A percentile compares a stretch with the other conserved stretches of the same genome.
phyloP scores from a whole-genome alignment of 257 asterid genomes.

The Nemophila menziesii region DNA sequence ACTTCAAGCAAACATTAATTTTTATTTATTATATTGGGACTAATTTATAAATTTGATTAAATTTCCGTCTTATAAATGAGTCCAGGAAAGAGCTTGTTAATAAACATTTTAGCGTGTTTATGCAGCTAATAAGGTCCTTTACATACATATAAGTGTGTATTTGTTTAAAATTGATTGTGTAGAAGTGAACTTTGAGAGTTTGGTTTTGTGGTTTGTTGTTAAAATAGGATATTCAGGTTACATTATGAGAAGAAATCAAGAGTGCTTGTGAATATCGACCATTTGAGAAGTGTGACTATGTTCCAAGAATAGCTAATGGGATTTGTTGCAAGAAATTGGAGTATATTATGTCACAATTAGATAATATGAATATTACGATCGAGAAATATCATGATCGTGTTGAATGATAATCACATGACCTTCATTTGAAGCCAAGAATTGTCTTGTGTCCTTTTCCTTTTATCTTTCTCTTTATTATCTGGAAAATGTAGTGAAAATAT shows the following conservation, averaged over 20 bases:
- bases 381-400: constrained; percentile 42
- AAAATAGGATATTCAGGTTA: constrained; percentile 70
- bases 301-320: constrained; percentile 62
- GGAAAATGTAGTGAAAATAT: no score
- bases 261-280: constrained; percentile 88
- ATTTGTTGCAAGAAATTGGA: constrained; percentile 84
- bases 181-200: no score
- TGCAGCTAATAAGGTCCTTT: constrained; percentile 69
- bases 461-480: no score
- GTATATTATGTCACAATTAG: constrained; percentile 49
- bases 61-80: constrained; percentile 9
- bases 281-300: constrained; percentile 87
- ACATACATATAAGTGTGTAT: neutral
- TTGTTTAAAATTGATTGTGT: neutral
- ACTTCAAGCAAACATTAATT: constrained; percentile 54
- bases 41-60: neutral
- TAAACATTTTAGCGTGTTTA: constrained; percentile 67
- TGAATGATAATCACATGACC: no score
- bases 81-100: constrained; percentile 73
- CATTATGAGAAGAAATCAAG: constrained; percentile 84
- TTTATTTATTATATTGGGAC: neutral
- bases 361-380: constrained; percentile 50
- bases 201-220: no score
- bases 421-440: no score
- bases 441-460: no score